These are phyloP conservation scores for Ophiocordyceps sinensis DNA, from an alignment of 2,329 filamentous ascomycete genomes.

Conservation along the genomic window DNA sequence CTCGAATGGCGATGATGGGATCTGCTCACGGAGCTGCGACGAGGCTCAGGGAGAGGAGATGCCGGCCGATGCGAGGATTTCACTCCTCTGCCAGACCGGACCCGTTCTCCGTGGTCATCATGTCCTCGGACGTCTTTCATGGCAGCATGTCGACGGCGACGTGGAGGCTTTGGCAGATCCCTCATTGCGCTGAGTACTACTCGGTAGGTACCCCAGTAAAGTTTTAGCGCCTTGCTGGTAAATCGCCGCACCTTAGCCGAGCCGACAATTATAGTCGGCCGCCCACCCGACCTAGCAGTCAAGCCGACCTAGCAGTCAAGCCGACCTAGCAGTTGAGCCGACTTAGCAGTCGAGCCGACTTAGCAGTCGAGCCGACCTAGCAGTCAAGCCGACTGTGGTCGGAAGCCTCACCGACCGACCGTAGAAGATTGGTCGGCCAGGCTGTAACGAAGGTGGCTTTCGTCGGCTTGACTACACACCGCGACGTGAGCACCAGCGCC, in stretches of 20 bases:
- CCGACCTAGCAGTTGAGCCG: too few relatives aligned
- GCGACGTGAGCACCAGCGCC: background rate
- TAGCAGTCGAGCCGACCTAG: too few relatives aligned
- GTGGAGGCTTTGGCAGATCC: constrained; percentile 17
- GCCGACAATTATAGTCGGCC: constrained; percentile 7
- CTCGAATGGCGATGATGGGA: constrained; percentile 18
- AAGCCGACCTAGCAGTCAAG: too few relatives aligned
- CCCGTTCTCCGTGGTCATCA: constrained; percentile 22
- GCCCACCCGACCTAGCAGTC: too few relatives aligned
- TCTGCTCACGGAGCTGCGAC: constrained; percentile 14
- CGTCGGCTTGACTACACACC: too few relatives aligned
- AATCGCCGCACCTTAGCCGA: constrained; percentile 26
- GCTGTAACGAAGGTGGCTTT: background rate
- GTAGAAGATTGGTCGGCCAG: too few relatives aligned
- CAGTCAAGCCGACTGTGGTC: too few relatives aligned
- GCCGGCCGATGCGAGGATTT: constrained; percentile 16
- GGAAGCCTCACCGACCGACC: too few relatives aligned
- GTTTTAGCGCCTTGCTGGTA: constrained; percentile 23
- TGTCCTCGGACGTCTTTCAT: constrained; percentile 24
- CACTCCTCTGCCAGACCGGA: constrained; percentile 19
- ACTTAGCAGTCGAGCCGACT: too few relatives aligned
- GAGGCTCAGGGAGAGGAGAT: constrained; percentile 17
- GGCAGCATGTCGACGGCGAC: constrained; percentile 23
- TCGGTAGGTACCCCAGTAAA: constrained; percentile 16
- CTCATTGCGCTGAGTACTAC: constrained; percentile 6